phyloP scores from a whole-genome alignment of 2,329 filamentous ascomycete genomes.

The Talaromyces amestolkiae region DNA sequence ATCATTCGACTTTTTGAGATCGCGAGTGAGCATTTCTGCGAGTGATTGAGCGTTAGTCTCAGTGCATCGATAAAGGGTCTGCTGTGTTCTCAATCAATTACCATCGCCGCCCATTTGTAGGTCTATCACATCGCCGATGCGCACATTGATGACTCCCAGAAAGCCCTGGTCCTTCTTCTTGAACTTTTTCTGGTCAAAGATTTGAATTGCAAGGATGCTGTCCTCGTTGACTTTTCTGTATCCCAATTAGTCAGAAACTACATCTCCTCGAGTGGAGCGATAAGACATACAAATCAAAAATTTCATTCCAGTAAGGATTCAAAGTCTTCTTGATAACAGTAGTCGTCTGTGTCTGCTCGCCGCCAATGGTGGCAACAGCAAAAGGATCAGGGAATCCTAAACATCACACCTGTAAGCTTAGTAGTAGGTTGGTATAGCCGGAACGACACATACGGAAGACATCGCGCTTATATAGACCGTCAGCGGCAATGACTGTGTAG shows the following conservation, averaged over 20 bases:
- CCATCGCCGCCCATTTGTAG: conserved; percentile 86
- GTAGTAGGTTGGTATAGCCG: background rate
- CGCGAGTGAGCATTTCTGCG: conserved; percentile 90
- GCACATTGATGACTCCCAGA: conserved; percentile 93
- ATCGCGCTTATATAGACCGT: conserved; percentile 98
- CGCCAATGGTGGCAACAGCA: conserved; percentile 92
- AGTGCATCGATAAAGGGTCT: conserved; percentile 20
- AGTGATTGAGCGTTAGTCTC: conserved; percentile 29
- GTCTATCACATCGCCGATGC: conserved; percentile 91
- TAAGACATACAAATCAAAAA: conserved; percentile 83
- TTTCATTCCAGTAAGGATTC: conserved; percentile 99
- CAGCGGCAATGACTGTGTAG: conserved; percentile 85
- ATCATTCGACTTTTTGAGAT: conserved; percentile 96
- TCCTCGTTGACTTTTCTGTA: conserved; percentile 84
- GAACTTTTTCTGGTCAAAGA: conserved; percentile 99
- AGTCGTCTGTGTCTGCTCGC: conserved; percentile 98
- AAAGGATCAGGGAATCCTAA: conserved; percentile 96
- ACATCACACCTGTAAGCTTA: conserved; percentile 1
- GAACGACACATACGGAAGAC: conserved; percentile 76
- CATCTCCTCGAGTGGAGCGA: background rate
- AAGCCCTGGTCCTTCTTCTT: conserved; percentile 99
- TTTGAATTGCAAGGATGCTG: conserved; percentile 94
- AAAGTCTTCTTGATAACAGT: conserved; percentile 94
- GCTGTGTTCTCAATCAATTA: conserved; percentile 45
- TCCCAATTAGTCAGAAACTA: conserved; percentile 9